A percentile compares a stretch with the other conserved stretches of the same genome.
phyloP scores from a whole-genome alignment of 805 yeast genomes.

The Alloascoidea africana region DNA sequence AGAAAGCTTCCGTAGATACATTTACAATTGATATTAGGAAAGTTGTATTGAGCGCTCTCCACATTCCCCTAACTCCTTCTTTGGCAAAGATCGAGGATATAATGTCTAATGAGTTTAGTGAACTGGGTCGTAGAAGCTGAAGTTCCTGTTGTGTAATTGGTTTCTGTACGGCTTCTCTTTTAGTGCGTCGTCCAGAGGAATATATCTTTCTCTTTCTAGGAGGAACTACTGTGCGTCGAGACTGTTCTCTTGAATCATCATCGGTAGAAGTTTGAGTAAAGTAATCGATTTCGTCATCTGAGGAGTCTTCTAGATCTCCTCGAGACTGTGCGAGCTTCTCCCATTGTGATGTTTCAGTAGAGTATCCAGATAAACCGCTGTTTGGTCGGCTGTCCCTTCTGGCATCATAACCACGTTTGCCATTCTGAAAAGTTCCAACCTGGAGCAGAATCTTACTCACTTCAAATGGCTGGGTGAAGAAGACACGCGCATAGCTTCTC shows the following conservation, averaged over 20 bases:
- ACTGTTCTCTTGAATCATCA: conserved; percentile 5
- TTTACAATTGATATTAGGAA: conserved; percentile 64
- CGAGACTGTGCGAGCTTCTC: neutral
- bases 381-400: conserved; percentile 1
- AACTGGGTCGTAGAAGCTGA: conserved; percentile 44
- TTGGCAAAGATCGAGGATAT: conserved; percentile 46
- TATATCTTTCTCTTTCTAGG: conserved; percentile 13
- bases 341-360: conserved; percentile 5
- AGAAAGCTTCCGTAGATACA: conserved; percentile 78
- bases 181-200: conserved; percentile 16
- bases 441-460: conserved; percentile 66
- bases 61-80: conserved; percentile 58
- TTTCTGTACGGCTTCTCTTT: too few species aligned
- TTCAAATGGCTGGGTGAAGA: conserved; percentile 81
- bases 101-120: conserved; percentile 49
- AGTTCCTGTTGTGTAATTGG: too few species aligned
- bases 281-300: conserved; percentile 29
- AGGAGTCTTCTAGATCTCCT: conserved; percentile 13
- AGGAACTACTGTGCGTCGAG: conserved; percentile 3
- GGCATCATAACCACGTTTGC: too few species aligned
- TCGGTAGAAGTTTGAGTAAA: conserved; percentile 17
- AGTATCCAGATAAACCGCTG: conserved; percentile 5
- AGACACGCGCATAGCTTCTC: conserved; percentile 51
- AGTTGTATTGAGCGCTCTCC: conserved; percentile 66
- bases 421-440: conserved; percentile 31